Evolutionary conservation across 208 protist species (phyloP).

Genomic region (Wallacemonas collosoma): DNA sequence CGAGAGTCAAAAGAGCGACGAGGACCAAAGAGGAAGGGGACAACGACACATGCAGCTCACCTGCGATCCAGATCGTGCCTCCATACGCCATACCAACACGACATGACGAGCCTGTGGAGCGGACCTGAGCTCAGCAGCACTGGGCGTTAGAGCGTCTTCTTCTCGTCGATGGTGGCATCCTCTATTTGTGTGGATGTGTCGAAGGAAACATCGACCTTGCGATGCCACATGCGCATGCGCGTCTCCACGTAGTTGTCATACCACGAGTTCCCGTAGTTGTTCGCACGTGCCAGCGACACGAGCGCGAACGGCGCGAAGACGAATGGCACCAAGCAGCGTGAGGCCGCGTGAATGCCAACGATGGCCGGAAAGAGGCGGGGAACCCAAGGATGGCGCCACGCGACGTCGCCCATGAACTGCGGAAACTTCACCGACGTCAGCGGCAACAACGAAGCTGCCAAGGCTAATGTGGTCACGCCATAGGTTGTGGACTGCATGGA

Average conservation of each 20-base stretch:
- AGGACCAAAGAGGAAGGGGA: no score
- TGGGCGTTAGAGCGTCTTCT: background rate
- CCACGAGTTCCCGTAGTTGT: constrained; percentile 59
- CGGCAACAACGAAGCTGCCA: constrained; percentile 68
- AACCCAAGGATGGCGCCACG: constrained; percentile 84
- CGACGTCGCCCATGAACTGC: constrained; percentile 89
- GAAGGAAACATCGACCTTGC: constrained; percentile 72
- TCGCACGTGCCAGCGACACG: constrained; percentile 53
- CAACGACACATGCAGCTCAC: no score
- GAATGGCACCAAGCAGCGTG: constrained; percentile 83
- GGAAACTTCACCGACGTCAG: constrained; percentile 79
- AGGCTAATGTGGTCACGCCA: constrained; percentile 39
- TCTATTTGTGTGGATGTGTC: constrained; percentile 70
- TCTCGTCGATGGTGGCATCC: constrained; percentile 57
- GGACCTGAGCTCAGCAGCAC: background rate
- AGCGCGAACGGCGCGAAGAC: constrained; percentile 77
- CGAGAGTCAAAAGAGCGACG: no score
- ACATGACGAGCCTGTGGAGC: no score
- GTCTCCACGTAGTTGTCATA: constrained; percentile 86
- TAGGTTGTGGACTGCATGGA: constrained; percentile 71
- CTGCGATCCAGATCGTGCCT: no score
- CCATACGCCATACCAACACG: no score
- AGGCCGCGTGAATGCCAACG: constrained; percentile 81
- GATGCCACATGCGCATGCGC: constrained; percentile 72
- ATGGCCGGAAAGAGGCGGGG: constrained; percentile 83